Conservation (phyloP, 257 asterid species). For the Fraxinus cuspidata region DNA sequence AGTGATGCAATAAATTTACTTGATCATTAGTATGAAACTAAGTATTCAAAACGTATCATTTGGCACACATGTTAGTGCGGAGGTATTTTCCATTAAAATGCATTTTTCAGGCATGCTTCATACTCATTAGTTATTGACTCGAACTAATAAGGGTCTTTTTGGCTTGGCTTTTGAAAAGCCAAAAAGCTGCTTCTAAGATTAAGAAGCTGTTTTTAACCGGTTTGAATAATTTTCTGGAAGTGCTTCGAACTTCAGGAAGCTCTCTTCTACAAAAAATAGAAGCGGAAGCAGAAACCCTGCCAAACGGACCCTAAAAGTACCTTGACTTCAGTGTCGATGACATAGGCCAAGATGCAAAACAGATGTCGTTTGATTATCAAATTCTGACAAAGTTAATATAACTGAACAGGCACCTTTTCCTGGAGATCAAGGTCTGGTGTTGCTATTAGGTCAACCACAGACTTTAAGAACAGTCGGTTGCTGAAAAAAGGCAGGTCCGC, state of each 20-base stretch:
- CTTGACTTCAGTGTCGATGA: background rate
- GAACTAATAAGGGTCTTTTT: background rate
- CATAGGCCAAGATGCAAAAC: background rate
- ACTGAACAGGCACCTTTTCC: constrained; percentile 64
- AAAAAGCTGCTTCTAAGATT: no score
- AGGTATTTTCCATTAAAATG: background rate
- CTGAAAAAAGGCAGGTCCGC: constrained; percentile 49
- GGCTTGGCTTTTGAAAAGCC: no score
- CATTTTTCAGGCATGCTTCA: background rate
- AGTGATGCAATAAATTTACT: constrained; percentile 9
- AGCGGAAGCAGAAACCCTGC: no score
- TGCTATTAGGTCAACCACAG: constrained; percentile 61
- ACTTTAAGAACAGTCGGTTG: constrained; percentile 54
- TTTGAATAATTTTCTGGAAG: no score
- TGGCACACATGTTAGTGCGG: background rate
- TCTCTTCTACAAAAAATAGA: no score
- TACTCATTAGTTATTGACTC: background rate
- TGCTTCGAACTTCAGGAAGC: no score
- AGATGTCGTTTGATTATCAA: constrained; percentile 8
- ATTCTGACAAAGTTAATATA: constrained; percentile 3
- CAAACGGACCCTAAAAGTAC: background rate
- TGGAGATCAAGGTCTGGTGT: constrained; percentile 76
- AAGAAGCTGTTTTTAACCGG: no score
- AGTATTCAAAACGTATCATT: constrained; percentile 2
- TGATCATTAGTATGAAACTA: background rate